Evolutionary conservation across 495 filamentous ascomycete genomes (phyloP), one percentile per base, ranked within the genome.

Genomic region (Tetracladium setigerum): DNA sequence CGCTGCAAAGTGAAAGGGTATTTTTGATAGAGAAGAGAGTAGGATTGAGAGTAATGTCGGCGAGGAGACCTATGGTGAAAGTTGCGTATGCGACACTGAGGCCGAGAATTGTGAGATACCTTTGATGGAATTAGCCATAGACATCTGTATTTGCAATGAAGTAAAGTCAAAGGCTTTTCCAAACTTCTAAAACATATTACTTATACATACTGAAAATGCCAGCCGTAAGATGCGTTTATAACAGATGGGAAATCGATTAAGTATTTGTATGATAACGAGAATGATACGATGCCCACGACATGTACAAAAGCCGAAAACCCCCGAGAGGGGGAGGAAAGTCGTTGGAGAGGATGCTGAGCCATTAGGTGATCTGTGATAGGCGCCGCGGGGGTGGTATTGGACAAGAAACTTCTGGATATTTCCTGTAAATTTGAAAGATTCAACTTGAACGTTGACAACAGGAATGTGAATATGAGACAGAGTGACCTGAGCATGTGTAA

Each of bases 31-130:
- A 48, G 63, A 95, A 94, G 34, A 94, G 68, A 19, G 62, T 64
- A 0, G 65, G 68, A 7, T 76, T 86, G 31, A 81, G 61, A 9
- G 80, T 83, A 8, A 91, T 47, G 66, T 95, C 89, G 31, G 87
- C 84, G 24, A 89, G 63, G n/a, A 89, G 61, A 7, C 77, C 90
- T 51, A 77, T 62, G 17, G 67, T 52, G 61, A 92, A 91, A 32
- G 87, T 87, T 39, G 77, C 46, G 13, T 81, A 76, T 2, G 87
- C 73, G 32, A 92, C 63, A 2, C 73, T 64, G 11, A 94, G 74
- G 22, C 87, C 88, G 55, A 94, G 80, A 52, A 94, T 88, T 45
- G 87, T 95, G 39, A 91, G 68, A 64, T 84, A 90, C 7, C 22
- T 27, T 27, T 27, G 22, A 27, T 27, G 7, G 22, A 27, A 27